Conservation (phyloP, 108 stramenopile species). For the Nitzschia inconspicua region DNA sequence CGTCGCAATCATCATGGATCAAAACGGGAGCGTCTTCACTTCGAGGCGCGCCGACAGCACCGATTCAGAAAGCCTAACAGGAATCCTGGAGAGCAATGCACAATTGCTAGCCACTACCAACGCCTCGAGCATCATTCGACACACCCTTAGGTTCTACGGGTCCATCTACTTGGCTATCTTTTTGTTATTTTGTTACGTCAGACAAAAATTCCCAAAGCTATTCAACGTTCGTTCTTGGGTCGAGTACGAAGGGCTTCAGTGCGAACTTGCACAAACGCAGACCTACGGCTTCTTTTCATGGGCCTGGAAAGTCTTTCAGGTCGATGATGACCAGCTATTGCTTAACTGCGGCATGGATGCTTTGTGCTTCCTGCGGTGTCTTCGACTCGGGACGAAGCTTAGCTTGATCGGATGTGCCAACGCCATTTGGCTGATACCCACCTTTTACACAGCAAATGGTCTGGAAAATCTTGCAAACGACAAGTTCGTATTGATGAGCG, state of each 20-base stretch:
- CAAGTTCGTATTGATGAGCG: conserved; percentile 21
- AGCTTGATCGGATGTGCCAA: conserved; percentile 38
- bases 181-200: conserved; percentile 36
- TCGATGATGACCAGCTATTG: conserved; percentile 43
- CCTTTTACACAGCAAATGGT: conserved; percentile 29
- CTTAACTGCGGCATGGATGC: conserved; percentile 52
- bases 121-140: conserved; percentile 26
- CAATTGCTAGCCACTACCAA: too few relatives aligned
- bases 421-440: conserved; percentile 50
- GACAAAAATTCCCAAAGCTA: conserved; percentile 26
- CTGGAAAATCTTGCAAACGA: too few relatives aligned
- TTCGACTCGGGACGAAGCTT: conserved; percentile 35
- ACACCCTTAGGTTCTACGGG: conserved; percentile 46
- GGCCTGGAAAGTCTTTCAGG: conserved; percentile 41
- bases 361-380: conserved; percentile 38
- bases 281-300: conserved; percentile 42
- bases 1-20: too few relatives aligned
- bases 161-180: conserved; percentile 36
- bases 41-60: too few relatives aligned
- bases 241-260: conserved; percentile 29
- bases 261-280: conserved; percentile 31
- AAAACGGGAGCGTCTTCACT: too few relatives aligned
- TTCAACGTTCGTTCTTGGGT: conserved; percentile 53
- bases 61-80: too few relatives aligned
- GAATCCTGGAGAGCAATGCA: too few relatives aligned